These are phyloP conservation scores for Rhizoclosmatium globosum DNA, from an alignment of 192 early-diverging fungal genomes.

Conservation along the genomic window DNA sequence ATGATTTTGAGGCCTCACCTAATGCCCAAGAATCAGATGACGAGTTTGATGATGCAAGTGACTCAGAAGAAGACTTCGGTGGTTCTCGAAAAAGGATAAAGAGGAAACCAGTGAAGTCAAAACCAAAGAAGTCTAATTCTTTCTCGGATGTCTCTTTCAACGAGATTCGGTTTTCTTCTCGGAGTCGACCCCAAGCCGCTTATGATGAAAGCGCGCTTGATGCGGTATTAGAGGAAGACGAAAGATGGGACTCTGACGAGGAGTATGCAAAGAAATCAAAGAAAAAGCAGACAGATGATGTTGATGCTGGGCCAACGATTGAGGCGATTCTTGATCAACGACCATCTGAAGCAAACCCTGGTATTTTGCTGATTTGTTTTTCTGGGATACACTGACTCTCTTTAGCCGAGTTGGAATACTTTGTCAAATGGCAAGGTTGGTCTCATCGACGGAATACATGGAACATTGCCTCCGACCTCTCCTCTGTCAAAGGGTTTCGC, in stretches of 20 bases:
- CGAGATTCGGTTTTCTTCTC: constrained; percentile 29
- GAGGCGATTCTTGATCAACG: constrained; percentile 38
- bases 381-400: constrained; percentile 24
- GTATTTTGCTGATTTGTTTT: constrained; percentile 12
- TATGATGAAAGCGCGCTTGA: constrained; percentile 44
- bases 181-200: background rate
- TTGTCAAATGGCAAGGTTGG: constrained; percentile 95
- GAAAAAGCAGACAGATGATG: background rate
- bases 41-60: constrained; percentile 30
- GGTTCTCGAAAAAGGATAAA: constrained; percentile 47
- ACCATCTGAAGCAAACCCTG: constrained; percentile 18
- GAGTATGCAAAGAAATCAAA: constrained; percentile 33
- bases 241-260: constrained; percentile 31
- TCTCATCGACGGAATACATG: constrained; percentile 93
- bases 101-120: constrained; percentile 28
- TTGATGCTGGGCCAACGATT: constrained; percentile 38
- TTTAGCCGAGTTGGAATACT: constrained; percentile 68
- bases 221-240: constrained; percentile 40
- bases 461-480: constrained; percentile 75
- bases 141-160: constrained; percentile 49
- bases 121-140: constrained; percentile 13
- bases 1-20: constrained; percentile 15
- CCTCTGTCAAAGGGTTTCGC: constrained; percentile 74
- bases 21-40: constrained; percentile 11
- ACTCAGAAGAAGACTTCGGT: constrained; percentile 32